Evolutionary conservation across 1,139 yeast species (phyloP).

Genomic region (Chernovozyma sophiae-reginae): DNA sequence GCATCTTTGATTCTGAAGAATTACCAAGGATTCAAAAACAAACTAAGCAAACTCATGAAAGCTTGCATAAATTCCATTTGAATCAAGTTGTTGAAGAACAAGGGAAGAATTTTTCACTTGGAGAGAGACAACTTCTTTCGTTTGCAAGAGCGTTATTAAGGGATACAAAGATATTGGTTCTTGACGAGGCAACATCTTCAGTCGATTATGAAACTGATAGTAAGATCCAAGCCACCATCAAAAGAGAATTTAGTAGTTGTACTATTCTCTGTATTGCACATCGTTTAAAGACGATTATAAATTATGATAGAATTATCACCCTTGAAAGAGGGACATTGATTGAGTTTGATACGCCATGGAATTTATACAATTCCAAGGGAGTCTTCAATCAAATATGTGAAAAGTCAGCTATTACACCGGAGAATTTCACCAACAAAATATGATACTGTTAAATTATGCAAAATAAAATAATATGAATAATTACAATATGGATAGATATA

Average conservation of each 20-base stretch:
- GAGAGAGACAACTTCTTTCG: slow-evolving; percentile 39
- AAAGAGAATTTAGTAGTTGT: slow-evolving; percentile 30
- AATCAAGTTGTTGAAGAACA: slow-evolving; percentile 37
- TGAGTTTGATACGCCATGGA: slow-evolving; percentile 23
- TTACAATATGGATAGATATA: too few relatives aligned
- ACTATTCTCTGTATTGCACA: slow-evolving; percentile 42
- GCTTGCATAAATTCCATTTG: slow-evolving; percentile 25
- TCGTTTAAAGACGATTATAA: slow-evolving; percentile 34
- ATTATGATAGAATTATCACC: slow-evolving; percentile 35
- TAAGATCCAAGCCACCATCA: slow-evolving; percentile 33
- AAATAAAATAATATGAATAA: too few relatives aligned
- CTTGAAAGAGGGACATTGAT: slow-evolving; percentile 25
- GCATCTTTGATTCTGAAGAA: slow-evolving; percentile 30
- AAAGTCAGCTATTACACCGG: slow-evolving; percentile 23
- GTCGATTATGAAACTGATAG: slow-evolving; percentile 41
- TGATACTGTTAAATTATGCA: too few relatives aligned
- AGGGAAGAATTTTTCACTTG: slow-evolving; percentile 37
- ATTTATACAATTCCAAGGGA: slow-evolving; percentile 16
- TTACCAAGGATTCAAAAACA: slow-evolving; percentile 18
- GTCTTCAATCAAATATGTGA: slow-evolving; percentile 38
- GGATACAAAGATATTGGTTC: slow-evolving; percentile 31
- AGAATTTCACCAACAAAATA: too few relatives aligned
- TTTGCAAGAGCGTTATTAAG: slow-evolving; percentile 40
- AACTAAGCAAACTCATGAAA: slow-evolving; percentile 4
- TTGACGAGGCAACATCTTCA: slow-evolving; percentile 42